Conservation (phyloP, 257 asterid genomes). For the Echites panduratus region DNA sequence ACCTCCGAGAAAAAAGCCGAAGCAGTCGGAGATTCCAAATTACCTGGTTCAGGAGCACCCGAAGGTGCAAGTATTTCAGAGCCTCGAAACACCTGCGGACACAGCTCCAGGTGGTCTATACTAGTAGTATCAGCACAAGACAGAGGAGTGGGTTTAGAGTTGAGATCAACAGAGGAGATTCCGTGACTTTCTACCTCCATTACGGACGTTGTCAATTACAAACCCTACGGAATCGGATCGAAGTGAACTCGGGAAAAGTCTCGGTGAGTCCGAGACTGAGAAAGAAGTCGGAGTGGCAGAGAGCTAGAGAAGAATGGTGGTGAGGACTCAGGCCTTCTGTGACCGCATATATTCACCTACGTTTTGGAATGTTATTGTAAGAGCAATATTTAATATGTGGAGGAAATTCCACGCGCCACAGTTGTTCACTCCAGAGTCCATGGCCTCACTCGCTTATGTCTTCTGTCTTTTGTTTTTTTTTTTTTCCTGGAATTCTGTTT, state of each 20-base stretch:
- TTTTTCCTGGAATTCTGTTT: too few species aligned
- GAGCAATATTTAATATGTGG: too few species aligned
- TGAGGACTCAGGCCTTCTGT: not conserved
- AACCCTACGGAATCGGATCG: constrained; percentile 10
- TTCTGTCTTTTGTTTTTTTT: too few species aligned
- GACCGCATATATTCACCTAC: not conserved
- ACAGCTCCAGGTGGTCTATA: constrained; percentile 22
- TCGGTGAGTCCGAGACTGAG: not conserved
- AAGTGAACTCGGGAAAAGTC: constrained; percentile 9
- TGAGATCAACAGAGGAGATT: constrained; percentile 36
- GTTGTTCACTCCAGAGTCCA: too few species aligned
- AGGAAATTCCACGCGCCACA: not conserved
- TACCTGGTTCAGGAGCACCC: constrained; percentile 12
- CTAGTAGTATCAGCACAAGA: constrained; percentile 12
- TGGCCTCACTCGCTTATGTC: too few species aligned
- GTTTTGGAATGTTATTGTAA: not conserved
- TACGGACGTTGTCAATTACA: constrained; percentile 1
- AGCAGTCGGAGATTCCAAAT: constrained; percentile 14
- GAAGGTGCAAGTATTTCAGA: constrained; percentile 9
- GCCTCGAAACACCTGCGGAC: constrained; percentile 11
- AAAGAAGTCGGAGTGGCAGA: not conserved
- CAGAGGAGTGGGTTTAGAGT: constrained; percentile 19
- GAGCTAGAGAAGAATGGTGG: not conserved
- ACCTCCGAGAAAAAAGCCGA: not conserved
- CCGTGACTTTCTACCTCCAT: constrained; percentile 63